Percentiles rank a stretch among this genome's conserved stretches.
These are phyloP conservation scores for Aspergillus sp. DNA, from an alignment of 2,329 filamentous ascomycete species.

Conservation along the genomic window DNA sequence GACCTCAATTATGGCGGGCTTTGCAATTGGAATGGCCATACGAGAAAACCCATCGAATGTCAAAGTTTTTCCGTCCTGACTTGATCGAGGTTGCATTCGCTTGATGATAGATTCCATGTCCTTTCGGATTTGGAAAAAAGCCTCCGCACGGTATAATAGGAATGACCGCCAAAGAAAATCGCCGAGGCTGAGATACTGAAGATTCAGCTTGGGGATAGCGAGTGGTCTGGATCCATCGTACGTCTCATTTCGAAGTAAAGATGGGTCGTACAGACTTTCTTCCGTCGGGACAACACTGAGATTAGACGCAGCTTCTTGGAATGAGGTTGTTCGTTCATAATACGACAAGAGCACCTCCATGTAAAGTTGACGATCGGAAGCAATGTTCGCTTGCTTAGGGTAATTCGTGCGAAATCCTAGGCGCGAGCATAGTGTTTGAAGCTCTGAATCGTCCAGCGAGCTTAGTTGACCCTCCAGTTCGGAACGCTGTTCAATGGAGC, in stretches of 20 bases:
- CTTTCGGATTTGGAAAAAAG: constrained; percentile 90
- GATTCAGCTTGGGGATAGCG: constrained; percentile 88
- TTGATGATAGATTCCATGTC: constrained; percentile 83
- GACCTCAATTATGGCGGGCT: constrained; percentile 83
- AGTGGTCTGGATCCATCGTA: constrained; percentile 87
- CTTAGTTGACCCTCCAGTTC: constrained; percentile 77
- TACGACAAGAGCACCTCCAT: constrained; percentile 70
- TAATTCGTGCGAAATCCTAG: constrained; percentile 83
- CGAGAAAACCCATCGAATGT: constrained; percentile 81
- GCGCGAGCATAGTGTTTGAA: constrained; percentile 65
- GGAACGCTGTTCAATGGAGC: constrained; percentile 74
- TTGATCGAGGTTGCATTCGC: constrained; percentile 69
- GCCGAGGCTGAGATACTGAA: constrained; percentile 91
- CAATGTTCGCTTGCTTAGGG: constrained; percentile 67
- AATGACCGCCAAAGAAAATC: constrained; percentile 98
- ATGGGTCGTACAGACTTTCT: constrained; percentile 71
- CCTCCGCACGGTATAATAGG: constrained; percentile 81
- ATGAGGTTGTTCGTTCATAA: constrained; percentile 76
- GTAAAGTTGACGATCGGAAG: constrained; percentile 54
- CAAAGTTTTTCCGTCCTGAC: constrained; percentile 62
- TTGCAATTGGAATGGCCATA: constrained; percentile 86
- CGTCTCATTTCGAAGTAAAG: constrained; percentile 74
- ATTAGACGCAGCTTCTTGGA: constrained; percentile 73
- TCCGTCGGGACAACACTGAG: constrained; percentile 84
- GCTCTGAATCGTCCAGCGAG: constrained; percentile 70